Evolutionary conservation across 306 rosid species (phyloP).

Genomic region (Lupinus albus): DNA sequence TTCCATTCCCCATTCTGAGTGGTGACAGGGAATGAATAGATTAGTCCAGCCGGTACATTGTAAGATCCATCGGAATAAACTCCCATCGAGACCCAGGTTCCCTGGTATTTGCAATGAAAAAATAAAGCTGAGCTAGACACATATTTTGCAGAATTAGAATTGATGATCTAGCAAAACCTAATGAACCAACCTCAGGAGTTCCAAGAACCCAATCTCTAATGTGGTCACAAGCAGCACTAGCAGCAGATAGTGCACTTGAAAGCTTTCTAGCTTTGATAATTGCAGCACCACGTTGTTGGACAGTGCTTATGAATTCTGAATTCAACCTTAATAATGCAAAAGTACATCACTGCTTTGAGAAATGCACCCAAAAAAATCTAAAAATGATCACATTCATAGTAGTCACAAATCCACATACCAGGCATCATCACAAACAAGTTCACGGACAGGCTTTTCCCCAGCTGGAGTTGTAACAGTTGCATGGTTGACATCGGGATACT

Average conservation of each 20-base stretch:
- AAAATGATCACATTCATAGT: not conserved
- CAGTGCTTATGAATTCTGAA: constrained; percentile 85
- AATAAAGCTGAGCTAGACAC: constrained; percentile 4
- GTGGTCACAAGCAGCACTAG: constrained; percentile 98
- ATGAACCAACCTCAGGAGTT: constrained; percentile 76
- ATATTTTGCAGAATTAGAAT: not conserved
- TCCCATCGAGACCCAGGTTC: constrained; percentile 98
- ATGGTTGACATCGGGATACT: constrained; percentile 96
- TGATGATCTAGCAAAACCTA: constrained; percentile 7
- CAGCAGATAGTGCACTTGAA: constrained; percentile 96
- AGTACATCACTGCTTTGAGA: not conserved
- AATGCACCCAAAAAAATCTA: not conserved
- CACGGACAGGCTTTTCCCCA: constrained; percentile 78
- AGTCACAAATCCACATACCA: constrained; percentile 55
- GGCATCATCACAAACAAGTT: constrained; percentile 80
- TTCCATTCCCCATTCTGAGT: constrained; percentile 84
- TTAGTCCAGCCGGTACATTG: constrained; percentile 92
- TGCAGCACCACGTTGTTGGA: constrained; percentile 99
- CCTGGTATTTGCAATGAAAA: constrained; percentile 51
- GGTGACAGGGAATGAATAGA: constrained; percentile 93
- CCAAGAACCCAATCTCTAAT: constrained; percentile 98
- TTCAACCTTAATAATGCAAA: constrained; percentile 64
- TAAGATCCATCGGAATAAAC: constrained; percentile 96
- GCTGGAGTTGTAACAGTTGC: constrained; percentile 79
- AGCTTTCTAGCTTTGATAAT: constrained; percentile 92